Percentiles rank a stretch among this genome's conserved stretches.
phyloP scores from a whole-genome alignment of 2,329 filamentous ascomycete genomes.

The Colletotrichum simmondsii region DNA sequence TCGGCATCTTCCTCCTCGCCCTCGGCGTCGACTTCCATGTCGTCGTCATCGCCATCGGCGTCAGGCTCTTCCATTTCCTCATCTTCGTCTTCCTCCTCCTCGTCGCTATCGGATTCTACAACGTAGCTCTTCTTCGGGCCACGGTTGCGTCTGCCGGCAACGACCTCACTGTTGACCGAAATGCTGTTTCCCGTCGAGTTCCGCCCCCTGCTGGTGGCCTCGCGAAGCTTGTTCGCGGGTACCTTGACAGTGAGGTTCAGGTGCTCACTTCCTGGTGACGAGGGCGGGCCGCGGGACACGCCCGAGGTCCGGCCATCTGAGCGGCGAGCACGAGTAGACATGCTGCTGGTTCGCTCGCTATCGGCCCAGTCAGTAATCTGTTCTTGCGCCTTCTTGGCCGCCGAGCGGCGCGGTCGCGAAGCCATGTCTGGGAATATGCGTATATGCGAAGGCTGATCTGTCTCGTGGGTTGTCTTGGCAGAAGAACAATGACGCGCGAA shows the following conservation, averaged over 20 bases:
- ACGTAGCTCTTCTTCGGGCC: constrained; percentile 70
- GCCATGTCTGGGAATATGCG: constrained; percentile 48
- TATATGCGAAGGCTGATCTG: constrained; percentile 24
- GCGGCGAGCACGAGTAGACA: constrained; percentile 63
- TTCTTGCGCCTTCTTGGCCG: constrained; percentile 54
- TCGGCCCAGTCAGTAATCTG: constrained; percentile 59
- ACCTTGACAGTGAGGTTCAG: constrained; percentile 64
- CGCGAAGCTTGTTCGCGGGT: constrained; percentile 62
- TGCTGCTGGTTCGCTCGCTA: constrained; percentile 57
- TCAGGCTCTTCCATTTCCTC: constrained; percentile 44
- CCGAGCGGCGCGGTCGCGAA: constrained; percentile 58
- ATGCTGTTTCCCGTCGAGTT: constrained; percentile 42
- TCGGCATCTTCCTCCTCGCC: constrained; percentile 41
- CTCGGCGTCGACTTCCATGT: constrained; percentile 49
- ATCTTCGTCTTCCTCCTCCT: constrained; percentile 54
- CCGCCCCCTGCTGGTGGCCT: constrained; percentile 55
- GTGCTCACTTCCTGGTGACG: constrained; percentile 58
- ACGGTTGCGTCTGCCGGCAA: constrained; percentile 63
- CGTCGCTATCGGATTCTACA: constrained; percentile 65
- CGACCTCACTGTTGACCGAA: constrained; percentile 51
- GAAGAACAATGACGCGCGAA: neutral
- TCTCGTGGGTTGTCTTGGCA: constrained; percentile 13
- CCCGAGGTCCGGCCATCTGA: constrained; percentile 57
- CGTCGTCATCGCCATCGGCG: constrained; percentile 48
- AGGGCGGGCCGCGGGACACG: constrained; percentile 56